Base-by-base conservation (phyloP, 73 alveolate species). In the Urostyla sp. region DNA sequence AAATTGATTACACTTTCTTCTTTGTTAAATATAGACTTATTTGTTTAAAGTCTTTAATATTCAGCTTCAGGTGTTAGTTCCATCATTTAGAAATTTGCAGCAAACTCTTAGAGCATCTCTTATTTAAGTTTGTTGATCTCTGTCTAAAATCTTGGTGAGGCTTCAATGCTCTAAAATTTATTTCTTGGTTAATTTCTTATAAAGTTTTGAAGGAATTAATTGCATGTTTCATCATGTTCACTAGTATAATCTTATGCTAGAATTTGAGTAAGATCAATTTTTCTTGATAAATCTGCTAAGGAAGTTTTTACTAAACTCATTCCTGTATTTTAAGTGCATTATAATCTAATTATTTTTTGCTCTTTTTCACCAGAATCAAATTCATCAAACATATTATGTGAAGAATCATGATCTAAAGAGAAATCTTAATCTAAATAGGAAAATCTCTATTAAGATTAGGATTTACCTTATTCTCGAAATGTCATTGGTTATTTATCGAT, bases 321-420 rank as follows among this genome's bases (percentile, higher is more conserved):
- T 16, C 45, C 13, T 8, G 44, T 63, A 24, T 63, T 63, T 24
- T 63, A 43, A 10, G 79, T 60, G 44, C 79, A 43, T 13, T 63
- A 48, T 11, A 37, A 16, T 40, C 79, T 63, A 8, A 21, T 23
- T 1, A 63, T 4, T 6, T 63, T 44, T 5, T 13, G 4, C 16
- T 63, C 79, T 24, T 63, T 38, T 16, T 63, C 79, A 7, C 44
- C 58, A 16, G 37, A 1, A 2, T 63, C 79, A 38, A 38, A 63
- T 63, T 63, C 79, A 63, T 63, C 79, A 63, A 63, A 63, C 79
- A 63, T 63, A 38, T 63, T 60, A 63, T 63, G 58, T 48, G 15
- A 28, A 32, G 37, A 23, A 13, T 63, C 61, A 4, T 43, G 20
- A 5, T 63, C 79, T 6, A 63, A 16, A 11, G 79, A 63, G 44